Conservation (phyloP, 2,329 filamentous ascomycete genomes). For the Fusarium sp. region DNA sequence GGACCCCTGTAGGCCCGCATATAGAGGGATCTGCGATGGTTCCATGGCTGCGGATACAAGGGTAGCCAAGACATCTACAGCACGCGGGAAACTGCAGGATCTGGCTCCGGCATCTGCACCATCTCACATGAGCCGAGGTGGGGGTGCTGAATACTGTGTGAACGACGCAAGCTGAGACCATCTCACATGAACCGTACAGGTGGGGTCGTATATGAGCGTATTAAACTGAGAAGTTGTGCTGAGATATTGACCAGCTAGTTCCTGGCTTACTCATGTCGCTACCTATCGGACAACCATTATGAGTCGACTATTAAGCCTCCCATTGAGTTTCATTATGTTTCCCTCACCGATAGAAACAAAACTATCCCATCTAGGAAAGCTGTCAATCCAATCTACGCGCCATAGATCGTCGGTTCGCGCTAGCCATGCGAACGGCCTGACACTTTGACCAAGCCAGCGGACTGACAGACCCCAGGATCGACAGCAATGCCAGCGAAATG, state of each 20-base stretch:
- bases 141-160: conserved; percentile 1
- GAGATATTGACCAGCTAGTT: too few relatives aligned
- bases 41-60: conserved; percentile 39
- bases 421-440: conserved; percentile 28
- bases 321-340: too few relatives aligned
- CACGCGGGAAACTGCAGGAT: conserved; percentile 42
- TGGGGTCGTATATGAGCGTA: too few relatives aligned
- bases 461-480: conserved; percentile 40
- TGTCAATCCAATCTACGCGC: too few relatives aligned
- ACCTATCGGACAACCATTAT: too few relatives aligned
- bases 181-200: too few relatives aligned
- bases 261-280: too few relatives aligned
- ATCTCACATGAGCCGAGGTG: conserved; percentile 33
- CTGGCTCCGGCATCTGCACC: conserved; percentile 37
- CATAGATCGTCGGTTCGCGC: conserved; percentile 20
- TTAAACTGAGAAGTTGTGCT: too few relatives aligned
- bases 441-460: conserved; percentile 30
- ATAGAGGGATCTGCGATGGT: conserved; percentile 26
- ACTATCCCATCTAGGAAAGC: too few relatives aligned
- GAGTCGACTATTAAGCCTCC: too few relatives aligned
- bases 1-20: conserved; percentile 33
- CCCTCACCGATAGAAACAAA: too few relatives aligned
- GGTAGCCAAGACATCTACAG: conserved; percentile 39
- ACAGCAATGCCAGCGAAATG: conserved; percentile 6
- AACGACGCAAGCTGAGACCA: neutral